Base-by-base conservation (phyloP, 2,329 filamentous ascomycete species). In the Chaetomiaceae sp. region DNA sequence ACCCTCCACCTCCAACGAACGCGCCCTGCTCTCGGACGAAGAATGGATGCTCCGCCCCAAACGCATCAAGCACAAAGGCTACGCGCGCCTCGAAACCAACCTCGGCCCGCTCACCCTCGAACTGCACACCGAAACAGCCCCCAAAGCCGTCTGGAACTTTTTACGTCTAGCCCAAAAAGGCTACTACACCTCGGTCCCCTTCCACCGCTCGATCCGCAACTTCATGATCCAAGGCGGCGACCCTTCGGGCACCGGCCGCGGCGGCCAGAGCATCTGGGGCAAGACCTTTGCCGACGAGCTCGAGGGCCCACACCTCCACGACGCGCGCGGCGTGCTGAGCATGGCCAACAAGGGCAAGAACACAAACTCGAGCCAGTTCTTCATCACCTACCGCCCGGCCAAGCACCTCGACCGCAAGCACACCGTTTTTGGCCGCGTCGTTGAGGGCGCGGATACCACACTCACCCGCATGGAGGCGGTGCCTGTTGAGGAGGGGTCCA, bases 321-420 rank as follows among this genome's bases (percentile, higher is more conserved):
- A 89, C 63, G 72, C 77, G 0, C 77, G 91, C 23, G 93, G 93
- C 12, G 80, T 91, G 0, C 65, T 95, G 21, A 90, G 86, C 59
- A 99, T 99, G 93, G 93, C 93, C 35, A 99, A 99, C 70, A 99
- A 99, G 66, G 93, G 93, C 52, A 96, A 96, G 65, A 92, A 96
- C 65, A 97, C 92, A 19, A 99, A 99, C 70, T 93, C 88, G 8
- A 89, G 83, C 60, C 93, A 99, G 68, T 99, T 85, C 66, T 99
- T 97, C 74, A 87, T 99, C 64, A 88, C 86, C 0, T 99, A 99
- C 68, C 85, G 89, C 44, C 76, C 87, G 1, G 82, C 85, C 0
- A 84, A 86, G 56, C 93, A 99, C 70, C 78, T 99, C 1, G 89
- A 99, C 68, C 80, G 85, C 53, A 99, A 99, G 65, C 93, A 99